These are phyloP conservation scores for Phytomonas francai DNA, from an alignment of 208 protist genomes.

Conservation along the genomic window DNA sequence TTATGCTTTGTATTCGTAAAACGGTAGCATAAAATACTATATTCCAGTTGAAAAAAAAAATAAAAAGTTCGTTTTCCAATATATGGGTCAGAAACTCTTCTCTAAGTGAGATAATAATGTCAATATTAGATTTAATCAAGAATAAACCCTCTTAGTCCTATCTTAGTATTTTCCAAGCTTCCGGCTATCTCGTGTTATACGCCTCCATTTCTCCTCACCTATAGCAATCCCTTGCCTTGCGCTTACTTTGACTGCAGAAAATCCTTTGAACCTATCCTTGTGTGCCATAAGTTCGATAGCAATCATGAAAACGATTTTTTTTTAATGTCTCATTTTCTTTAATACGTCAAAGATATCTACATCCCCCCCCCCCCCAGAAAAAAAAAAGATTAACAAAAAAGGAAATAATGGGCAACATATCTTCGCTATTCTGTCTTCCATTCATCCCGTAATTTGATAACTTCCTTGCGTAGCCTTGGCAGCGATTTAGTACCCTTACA, in stretches of 20 bases:
- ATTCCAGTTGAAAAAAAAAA: neutral
- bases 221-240: neutral
- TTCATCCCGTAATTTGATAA: slow-evolving; percentile 23
- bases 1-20: slow-evolving; percentile 1
- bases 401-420: slow-evolving; percentile 1
- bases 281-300: neutral
- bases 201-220: neutral
- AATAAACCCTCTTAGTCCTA: neutral
- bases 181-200: neutral
- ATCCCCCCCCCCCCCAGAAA: too few relatives aligned
- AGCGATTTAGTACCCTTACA: slow-evolving; percentile 82
- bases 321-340: neutral
- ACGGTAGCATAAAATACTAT: neutral
- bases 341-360: neutral
- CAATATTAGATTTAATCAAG: neutral
- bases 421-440: slow-evolving; percentile 7
- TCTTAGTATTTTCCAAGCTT: neutral
- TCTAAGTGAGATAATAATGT: neutral
- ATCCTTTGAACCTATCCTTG: neutral
- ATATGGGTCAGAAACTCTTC: neutral
- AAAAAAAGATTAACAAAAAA: too few relatives aligned
- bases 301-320: neutral
- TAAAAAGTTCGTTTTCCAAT: neutral
- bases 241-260: neutral
- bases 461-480: slow-evolving; percentile 43